Base-by-base conservation (phyloP, 2,329 filamentous ascomycete species). In the Ascochyta lentis region DNA sequence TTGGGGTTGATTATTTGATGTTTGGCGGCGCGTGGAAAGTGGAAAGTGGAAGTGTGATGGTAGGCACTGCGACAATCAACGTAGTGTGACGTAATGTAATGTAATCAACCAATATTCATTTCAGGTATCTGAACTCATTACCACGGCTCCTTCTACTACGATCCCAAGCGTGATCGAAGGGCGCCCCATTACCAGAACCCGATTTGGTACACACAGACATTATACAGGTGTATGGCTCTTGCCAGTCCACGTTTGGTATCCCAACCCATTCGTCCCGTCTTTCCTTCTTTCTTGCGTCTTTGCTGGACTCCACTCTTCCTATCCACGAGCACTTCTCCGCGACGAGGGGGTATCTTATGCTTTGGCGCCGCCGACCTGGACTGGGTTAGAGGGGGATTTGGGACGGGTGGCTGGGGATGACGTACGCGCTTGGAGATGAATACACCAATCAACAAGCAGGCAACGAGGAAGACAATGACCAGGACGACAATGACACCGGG, bases 401-500 rank as follows among this genome's bases (percentile, higher is more conserved):
- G 15, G 5, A n/a, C 15, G 5, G 12, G 15, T 16, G 9, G 8
- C 12, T 19, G 6, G 13, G 23, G 19, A n/a, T 7, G 22, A 51
- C 66, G 41, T 68, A 81, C 70, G 66, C 72, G 77, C 59, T 81
- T 79, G 60, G 79, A 78, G 58, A 83, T 65, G 68, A 83, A 81
- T 37, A 88, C 77, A 45, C 68, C 64, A 51, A 81, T 59, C 44
- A 88, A 69, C 24, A 84, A 80, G 57, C 81, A 52, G 35, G 58
- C 79, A 61, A 88, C 82, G 57, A 85, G 65, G 67, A 83, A 83
- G 71, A 87, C 78, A 64, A 88, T 84, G 73, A 77, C 80, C 74
- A 88, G 86, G 53, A 88, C 86, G 61, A 87, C 77, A 46, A 88
- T 79, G 59, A 87, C 84, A 72, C 86, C 86, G 40, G 82, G 79